Conservation (phyloP, 352 stramenopile genomes). For the Globisporangium nagaii region DNA sequence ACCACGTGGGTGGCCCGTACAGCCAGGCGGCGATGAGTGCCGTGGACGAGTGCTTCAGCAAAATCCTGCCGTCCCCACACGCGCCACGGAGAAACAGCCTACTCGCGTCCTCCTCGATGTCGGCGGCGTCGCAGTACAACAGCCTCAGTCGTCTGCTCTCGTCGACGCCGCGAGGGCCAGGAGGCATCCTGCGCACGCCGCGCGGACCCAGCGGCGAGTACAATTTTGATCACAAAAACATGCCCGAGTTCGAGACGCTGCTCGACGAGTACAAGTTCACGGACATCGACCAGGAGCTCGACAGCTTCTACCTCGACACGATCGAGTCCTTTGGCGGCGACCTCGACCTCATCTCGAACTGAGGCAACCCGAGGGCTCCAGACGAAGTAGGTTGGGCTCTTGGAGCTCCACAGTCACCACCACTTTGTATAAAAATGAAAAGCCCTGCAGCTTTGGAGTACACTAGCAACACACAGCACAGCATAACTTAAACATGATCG, state of each 20-base stretch:
- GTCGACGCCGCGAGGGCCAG: slow-evolving; percentile 1
- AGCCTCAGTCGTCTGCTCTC: not conserved
- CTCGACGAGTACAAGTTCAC: slow-evolving; percentile 76
- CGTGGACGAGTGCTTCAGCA: slow-evolving; percentile 57
- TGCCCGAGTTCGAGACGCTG: slow-evolving; percentile 67
- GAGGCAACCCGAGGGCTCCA: no score
- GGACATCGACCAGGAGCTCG: slow-evolving; percentile 78
- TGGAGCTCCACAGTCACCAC: no score
- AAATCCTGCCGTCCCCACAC: slow-evolving; percentile 20
- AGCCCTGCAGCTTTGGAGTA: no score
- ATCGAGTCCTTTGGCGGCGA: slow-evolving; percentile 59
- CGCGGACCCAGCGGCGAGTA: slow-evolving; percentile 17
- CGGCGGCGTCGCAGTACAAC: slow-evolving; percentile 12
- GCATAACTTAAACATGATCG: slow-evolving; percentile 2
- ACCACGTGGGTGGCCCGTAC: no score
- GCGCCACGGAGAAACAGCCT: slow-evolving; percentile 2
- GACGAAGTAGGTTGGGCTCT: no score
- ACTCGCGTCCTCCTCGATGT: slow-evolving; percentile 21
- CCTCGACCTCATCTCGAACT: slow-evolving; percentile 59
- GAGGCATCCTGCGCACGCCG: slow-evolving; percentile 18
- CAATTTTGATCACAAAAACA: slow-evolving; percentile 38
- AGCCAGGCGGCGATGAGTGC: slow-evolving; percentile 20
- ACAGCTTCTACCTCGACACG: slow-evolving; percentile 75
- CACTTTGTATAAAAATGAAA: no score
- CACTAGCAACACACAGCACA: no score